These are phyloP conservation scores for Sarocladium oryzae DNA, from an alignment of 2,329 filamentous ascomycete genomes.

Conservation along the genomic window DNA sequence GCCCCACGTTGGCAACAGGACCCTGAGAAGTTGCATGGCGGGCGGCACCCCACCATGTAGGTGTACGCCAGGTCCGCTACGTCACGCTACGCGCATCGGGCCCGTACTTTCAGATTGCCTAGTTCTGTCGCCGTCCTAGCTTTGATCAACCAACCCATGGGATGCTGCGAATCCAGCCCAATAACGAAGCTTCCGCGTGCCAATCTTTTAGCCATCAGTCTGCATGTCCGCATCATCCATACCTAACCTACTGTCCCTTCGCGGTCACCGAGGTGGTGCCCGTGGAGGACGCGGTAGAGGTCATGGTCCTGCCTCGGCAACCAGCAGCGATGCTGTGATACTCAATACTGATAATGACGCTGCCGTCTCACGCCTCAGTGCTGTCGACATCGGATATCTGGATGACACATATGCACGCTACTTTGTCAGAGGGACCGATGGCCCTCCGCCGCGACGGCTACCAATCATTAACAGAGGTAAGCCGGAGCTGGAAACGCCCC, in stretches of 20 bases:
- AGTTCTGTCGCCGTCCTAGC: background rate
- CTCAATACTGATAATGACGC: constrained; percentile 91
- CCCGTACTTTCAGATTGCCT: no score
- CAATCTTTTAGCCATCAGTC: background rate
- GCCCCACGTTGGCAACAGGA: background rate
- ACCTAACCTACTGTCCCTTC: constrained; percentile 64
- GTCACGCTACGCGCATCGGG: constrained; percentile 1
- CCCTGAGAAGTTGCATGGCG: background rate
- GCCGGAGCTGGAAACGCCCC: no score
- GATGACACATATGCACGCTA: constrained; percentile 69
- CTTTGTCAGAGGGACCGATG: constrained; percentile 51
- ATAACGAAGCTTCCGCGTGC: background rate
- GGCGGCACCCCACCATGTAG: background rate
- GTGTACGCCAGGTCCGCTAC: background rate
- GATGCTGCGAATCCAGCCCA: no score
- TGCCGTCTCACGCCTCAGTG: constrained; percentile 80
- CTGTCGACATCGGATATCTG: constrained; percentile 79
- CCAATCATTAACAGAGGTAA: constrained; percentile 92
- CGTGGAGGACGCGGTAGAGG: constrained; percentile 34
- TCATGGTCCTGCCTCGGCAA: constrained; percentile 24
- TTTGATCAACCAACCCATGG: background rate
- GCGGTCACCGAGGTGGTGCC: constrained; percentile 36
- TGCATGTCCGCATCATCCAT: constrained; percentile 67
- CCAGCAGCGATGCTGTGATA: constrained; percentile 64
- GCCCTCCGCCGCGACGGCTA: constrained; percentile 55